Evolutionary conservation across 75 land plant species (phyloP), one percentile per base, ranked within the genome.

Genomic region (Selaginella moellendorffii): DNA sequence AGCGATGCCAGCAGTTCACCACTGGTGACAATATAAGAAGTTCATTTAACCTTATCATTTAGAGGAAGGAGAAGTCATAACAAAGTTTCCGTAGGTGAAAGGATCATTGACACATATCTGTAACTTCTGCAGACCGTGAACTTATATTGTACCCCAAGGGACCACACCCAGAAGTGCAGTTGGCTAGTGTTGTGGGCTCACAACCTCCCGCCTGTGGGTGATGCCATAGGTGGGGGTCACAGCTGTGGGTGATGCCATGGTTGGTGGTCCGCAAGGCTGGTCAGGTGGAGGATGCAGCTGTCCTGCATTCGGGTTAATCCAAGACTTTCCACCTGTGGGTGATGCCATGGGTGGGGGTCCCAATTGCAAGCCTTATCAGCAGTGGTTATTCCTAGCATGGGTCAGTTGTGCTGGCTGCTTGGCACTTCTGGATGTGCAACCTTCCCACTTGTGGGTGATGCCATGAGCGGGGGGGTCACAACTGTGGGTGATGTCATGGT

Each of bases 191-290:
- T n/a, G n/a, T n/a, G n/a, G n/a, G n/a, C n/a, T n/a, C n/a, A n/a
- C n/a, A n/a, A n/a, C n/a, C n/a, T n/a, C n/a, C n/a, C n/a, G n/a
- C n/a, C n/a, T n/a, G n/a, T n/a, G n/a, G n/a, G n/a, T n/a, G n/a
- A n/a, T 36, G 46, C 46, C 46, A 36, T 36, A 14, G 46, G 46
- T 14, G 46, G 46, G 46, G 46, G 46, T 36, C 10, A 5, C 46
- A 36, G 46, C 46, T 36, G 46, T 36, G 46, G 46, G 46, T 36
- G 46, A 36, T 36, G 46, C 46, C 46, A 36, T 36, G 46, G 46
- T 14, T 36, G 46, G 5, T 36, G 46, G 46, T 36, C 46, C 46
- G 14, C 46, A 14, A 14, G 5, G 46, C 14, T 36, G 46, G 46
- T 5, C 46, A 5, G 46, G 10, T 36, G n/a, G n/a, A n/a, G 14